These are phyloP conservation scores for Solanum appendiculatum DNA, from an alignment of 257 asterid species.

Conservation along the genomic window DNA sequence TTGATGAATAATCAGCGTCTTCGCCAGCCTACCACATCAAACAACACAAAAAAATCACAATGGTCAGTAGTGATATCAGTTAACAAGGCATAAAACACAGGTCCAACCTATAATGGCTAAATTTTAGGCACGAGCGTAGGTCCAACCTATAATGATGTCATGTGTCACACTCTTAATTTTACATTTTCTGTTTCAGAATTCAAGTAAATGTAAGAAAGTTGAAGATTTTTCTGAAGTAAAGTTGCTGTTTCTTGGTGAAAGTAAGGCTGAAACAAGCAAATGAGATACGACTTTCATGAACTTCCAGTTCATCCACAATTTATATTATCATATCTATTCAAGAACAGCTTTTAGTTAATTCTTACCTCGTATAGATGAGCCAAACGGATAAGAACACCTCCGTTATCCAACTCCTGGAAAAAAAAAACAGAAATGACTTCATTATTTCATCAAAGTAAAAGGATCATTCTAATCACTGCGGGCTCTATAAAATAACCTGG, in stretches of 20 bases:
- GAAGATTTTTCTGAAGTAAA: neutral
- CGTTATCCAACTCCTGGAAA: constrained; percentile 49
- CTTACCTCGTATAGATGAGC: constrained; percentile 82
- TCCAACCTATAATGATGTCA: neutral
- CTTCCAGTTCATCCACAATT: neutral
- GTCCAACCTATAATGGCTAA: neutral
- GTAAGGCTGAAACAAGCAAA: neutral
- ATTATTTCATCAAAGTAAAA: neutral
- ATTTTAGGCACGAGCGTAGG: neutral
- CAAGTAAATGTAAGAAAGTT: neutral
- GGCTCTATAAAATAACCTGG: constrained; percentile 38
- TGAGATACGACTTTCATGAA: neutral
- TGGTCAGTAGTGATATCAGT: neutral
- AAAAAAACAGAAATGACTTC: neutral
- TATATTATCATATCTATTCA: neutral
- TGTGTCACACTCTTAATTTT: neutral
- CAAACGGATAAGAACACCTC: constrained; percentile 61
- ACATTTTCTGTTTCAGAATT: neutral
- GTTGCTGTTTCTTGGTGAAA: neutral
- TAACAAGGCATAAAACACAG: neutral
- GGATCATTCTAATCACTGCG: neutral
- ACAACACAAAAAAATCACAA: neutral
- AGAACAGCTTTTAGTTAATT: neutral
- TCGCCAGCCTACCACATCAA: constrained; percentile 56
- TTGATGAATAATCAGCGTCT: constrained; percentile 48